Conservation (phyloP, 2,329 filamentous ascomycete species). For the Pezicula carpinea region DNA sequence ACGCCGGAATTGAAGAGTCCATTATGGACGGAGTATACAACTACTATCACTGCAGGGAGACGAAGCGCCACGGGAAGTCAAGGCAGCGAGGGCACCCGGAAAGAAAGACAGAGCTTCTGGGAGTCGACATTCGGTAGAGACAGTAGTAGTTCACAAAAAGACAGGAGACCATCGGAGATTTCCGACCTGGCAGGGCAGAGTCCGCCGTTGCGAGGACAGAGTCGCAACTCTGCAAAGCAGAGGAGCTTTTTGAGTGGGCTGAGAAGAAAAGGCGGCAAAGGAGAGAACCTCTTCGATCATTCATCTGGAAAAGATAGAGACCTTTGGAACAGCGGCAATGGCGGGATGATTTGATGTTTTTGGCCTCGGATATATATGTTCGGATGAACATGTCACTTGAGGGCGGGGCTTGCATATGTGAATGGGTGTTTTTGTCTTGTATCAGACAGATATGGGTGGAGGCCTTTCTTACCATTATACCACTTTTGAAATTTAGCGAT, state of each 20-base stretch:
- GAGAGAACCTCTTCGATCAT: no score
- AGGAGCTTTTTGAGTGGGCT: conserved; percentile 26
- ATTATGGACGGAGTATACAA: conserved; percentile 13
- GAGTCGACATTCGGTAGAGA: conserved; percentile 28
- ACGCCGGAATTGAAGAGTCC: conserved; percentile 14
- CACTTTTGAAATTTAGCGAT: neutral
- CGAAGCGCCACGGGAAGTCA: neutral
- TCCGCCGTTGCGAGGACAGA: conserved; percentile 23
- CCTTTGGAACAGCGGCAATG: no score
- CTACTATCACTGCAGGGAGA: conserved; percentile 6
- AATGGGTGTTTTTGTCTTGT: no score
- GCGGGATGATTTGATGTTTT: no score
- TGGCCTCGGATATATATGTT: no score
- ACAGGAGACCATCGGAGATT: conserved; percentile 15
- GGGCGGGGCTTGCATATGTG: no score
- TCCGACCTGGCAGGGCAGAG: neutral
- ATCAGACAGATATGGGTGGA: no score
- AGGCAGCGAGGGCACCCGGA: conserved; percentile 16
- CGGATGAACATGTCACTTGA: neutral
- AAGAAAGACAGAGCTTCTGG: conserved; percentile 27
- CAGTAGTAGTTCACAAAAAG: conserved; percentile 8
- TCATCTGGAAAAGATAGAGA: no score
- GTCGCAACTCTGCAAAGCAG: conserved; percentile 21
- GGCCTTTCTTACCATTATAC: neutral
- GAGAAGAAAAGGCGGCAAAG: conserved; percentile 15